A percentile compares a stretch with the other conserved stretches of the same genome.
Evolutionary conservation across 768 basidiomycete species (phyloP).

Genomic region (Podaxis sp.): DNA sequence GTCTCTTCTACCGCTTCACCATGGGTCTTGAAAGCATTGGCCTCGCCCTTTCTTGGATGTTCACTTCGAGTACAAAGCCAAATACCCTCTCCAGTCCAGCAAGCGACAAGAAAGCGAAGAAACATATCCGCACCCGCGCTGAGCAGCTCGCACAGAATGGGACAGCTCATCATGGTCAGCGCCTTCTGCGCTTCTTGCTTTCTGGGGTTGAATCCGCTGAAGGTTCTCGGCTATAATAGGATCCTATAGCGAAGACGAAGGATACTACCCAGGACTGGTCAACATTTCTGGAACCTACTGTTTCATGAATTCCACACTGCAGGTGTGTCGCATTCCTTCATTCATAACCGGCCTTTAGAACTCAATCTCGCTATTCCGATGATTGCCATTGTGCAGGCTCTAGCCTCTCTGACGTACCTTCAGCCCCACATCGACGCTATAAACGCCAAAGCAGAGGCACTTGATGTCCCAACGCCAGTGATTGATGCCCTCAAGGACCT

Average conservation of each 20-base stretch:
- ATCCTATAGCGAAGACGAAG: conserved; percentile 32
- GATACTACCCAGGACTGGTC: conserved; percentile 86
- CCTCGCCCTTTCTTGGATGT: conserved; percentile 63
- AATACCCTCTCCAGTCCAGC: conserved; percentile 17
- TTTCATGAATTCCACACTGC: conserved; percentile 96
- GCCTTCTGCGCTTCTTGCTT: conserved; percentile 13
- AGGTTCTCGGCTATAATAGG: conserved; percentile 12
- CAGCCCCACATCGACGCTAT: conserved; percentile 78
- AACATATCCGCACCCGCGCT: conserved; percentile 48
- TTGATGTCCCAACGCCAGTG: conserved; percentile 85
- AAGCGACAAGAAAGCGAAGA: conserved; percentile 46
- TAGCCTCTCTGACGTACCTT: conserved; percentile 84
- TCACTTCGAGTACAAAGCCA: conserved; percentile 34
- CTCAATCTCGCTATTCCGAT: conserved; percentile 1
- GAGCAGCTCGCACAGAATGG: conserved; percentile 56
- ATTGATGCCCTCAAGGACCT: conserved; percentile 78
- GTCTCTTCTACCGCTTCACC: conserved; percentile 26
- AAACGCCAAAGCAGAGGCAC: conserved; percentile 70
- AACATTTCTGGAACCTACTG: conserved; percentile 97
- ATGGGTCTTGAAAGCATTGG: conserved; percentile 63
- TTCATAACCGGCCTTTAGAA: not conserved
- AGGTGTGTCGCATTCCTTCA: conserved; percentile 45
- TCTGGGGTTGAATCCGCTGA: not conserved
- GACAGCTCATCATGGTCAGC: conserved; percentile 24
- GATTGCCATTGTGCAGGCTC: conserved; percentile 51